Evolutionary conservation across 345 rosid species (phyloP).

Genomic region (Pistacia vera): DNA sequence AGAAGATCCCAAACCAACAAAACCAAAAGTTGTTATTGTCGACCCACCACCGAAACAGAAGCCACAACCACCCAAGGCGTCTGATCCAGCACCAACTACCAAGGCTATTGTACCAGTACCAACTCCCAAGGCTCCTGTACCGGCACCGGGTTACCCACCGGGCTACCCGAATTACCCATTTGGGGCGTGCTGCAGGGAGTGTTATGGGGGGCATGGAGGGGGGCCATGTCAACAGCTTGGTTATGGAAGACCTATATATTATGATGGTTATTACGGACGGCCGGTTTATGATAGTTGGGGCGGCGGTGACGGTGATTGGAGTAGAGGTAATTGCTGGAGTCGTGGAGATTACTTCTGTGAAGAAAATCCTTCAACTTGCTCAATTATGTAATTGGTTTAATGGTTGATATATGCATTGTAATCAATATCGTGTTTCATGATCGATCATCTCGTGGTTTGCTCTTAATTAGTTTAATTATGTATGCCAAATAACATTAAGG

Average conservation of each 20-base stretch:
- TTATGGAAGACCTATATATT: conserved; percentile 23
- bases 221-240: conserved; percentile 17
- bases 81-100: too few species aligned
- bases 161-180: too few species aligned
- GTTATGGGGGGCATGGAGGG: background rate
- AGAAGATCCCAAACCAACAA: background rate
- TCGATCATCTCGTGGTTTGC: too few species aligned
- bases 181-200: background rate
- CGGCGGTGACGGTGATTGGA: conserved; percentile 32
- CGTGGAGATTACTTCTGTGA: conserved; percentile 48
- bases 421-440: too few species aligned
- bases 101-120: too few species aligned
- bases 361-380: conserved; percentile 55
- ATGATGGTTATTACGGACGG: conserved; percentile 42
- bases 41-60: background rate
- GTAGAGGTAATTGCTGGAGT: conserved; percentile 17
- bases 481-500: too few species aligned
- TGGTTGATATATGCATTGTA: too few species aligned
- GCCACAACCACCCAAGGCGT: too few species aligned
- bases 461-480: too few species aligned
- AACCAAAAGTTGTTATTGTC: background rate
- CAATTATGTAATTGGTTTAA: conserved; percentile 42
- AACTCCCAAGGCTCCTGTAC: too few species aligned
- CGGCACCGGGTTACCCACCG: too few species aligned
- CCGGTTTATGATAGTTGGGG: conserved; percentile 67